These are phyloP conservation scores for Cyberlindnera xishuangbannaensis DNA, from an alignment of 805 yeast genomes.

Conservation along the genomic window DNA sequence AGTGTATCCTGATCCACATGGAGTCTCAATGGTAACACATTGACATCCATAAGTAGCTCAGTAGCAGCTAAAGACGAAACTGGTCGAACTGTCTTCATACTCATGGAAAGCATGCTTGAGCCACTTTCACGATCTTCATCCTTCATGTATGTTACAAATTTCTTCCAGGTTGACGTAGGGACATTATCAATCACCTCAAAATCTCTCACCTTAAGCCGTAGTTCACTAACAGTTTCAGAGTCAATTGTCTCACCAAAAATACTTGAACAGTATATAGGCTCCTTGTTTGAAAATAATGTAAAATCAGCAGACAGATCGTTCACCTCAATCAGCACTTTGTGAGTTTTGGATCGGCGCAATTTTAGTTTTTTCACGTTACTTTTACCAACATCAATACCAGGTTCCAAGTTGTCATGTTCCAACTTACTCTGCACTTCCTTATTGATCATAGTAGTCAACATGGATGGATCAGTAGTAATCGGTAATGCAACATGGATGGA, in stretches of 20 bases:
- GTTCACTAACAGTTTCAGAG: conserved; percentile 42
- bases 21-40: conserved; percentile 67
- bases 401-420: conserved; percentile 8
- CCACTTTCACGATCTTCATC: conserved; percentile 65
- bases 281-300: conserved; percentile 39
- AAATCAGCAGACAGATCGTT: conserved; percentile 46
- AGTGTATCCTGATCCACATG: conserved; percentile 92
- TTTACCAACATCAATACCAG: conserved; percentile 20
- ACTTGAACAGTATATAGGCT: conserved; percentile 31
- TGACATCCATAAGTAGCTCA: conserved; percentile 51
- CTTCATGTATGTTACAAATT: conserved; percentile 64
- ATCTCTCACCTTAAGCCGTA: conserved; percentile 45
- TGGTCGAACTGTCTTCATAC: conserved; percentile 59
- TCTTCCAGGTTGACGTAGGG: conserved; percentile 87
- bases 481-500: conserved; percentile 71
- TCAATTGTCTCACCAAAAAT: conserved; percentile 22
- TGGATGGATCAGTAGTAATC: conserved; percentile 37
- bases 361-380: conserved; percentile 38
- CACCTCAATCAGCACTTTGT: conserved; percentile 54
- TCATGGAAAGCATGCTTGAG: conserved; percentile 52
- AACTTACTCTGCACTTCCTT: conserved; percentile 35
- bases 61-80: conserved; percentile 56
- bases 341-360: conserved; percentile 57
- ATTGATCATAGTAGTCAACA: conserved; percentile 50
- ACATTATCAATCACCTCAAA: conserved; percentile 70